Evolutionary conservation across 345 rosid species (phyloP).

Genomic region (Salix koriyanagi): DNA sequence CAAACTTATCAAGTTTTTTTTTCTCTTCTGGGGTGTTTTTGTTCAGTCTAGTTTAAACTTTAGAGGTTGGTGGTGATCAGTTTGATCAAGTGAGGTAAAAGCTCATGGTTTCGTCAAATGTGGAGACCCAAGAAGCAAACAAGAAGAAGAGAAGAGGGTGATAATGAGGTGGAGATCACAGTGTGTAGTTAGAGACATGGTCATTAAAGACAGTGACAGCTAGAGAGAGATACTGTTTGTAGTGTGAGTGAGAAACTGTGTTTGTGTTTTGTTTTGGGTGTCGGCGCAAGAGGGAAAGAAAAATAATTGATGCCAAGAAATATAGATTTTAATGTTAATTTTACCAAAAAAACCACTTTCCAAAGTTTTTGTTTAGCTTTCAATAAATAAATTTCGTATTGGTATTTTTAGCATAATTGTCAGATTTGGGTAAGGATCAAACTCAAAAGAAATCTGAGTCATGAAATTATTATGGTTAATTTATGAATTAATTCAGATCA

Average conservation of each 20-base stretch:
- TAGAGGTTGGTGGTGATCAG: background rate
- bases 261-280: conserved; percentile 12
- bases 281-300: conserved; percentile 35
- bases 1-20: background rate
- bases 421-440: too few relatives aligned
- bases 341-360: too few relatives aligned
- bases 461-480: too few relatives aligned
- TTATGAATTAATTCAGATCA: too few relatives aligned
- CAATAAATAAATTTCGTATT: too few relatives aligned
- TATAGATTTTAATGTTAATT: background rate
- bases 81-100: conserved; percentile 6
- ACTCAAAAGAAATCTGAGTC: too few relatives aligned
- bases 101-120: conserved; percentile 22
- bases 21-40: background rate
- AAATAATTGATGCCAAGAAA: background rate
- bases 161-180: conserved; percentile 21
- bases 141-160: conserved; percentile 13
- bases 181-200: conserved; percentile 27
- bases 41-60: background rate
- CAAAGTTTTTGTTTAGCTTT: too few relatives aligned
- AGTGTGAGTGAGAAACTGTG: background rate
- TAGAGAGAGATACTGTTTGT: background rate
- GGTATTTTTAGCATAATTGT: too few relatives aligned
- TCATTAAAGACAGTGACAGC: conserved; percentile 44
- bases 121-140: conserved; percentile 10